Percentiles rank a stretch among this genome's conserved stretches.
Evolutionary conservation across 768 basidiomycete genomes (phyloP).

Genomic region (Gautieria morchelliformis): DNA sequence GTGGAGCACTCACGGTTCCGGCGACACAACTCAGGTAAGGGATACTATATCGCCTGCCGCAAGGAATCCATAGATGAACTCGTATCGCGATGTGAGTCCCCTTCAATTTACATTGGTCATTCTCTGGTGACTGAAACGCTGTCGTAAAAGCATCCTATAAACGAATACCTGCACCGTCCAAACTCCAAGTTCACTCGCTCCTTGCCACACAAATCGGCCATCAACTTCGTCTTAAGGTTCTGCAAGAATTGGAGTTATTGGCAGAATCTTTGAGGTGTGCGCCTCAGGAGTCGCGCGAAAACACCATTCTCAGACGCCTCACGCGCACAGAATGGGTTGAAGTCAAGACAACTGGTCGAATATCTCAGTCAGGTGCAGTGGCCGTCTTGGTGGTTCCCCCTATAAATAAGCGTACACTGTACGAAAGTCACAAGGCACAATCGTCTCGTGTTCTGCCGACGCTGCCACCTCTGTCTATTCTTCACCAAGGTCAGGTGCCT

Average conservation of each 20-base stretch:
- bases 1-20: conserved; percentile 58
- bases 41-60: conserved; percentile 52
- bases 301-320: conserved; percentile 48
- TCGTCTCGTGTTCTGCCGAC: conserved; percentile 20
- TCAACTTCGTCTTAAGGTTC: conserved; percentile 57
- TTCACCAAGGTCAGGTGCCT: conserved; percentile 5
- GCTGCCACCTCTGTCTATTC: conserved; percentile 21
- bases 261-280: conserved; percentile 30
- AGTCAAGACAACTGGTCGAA: conserved; percentile 34
- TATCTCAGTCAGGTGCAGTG: conserved; percentile 44
- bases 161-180: conserved; percentile 17
- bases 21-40: conserved; percentile 33
- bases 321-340: conserved; percentile 49
- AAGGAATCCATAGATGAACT: conserved; percentile 36
- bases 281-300: conserved; percentile 9
- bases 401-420: conserved; percentile 41
- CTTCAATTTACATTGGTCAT: not conserved
- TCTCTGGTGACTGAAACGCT: not conserved
- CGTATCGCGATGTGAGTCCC: conserved; percentile 26
- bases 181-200: conserved; percentile 29
- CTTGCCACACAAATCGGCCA: conserved; percentile 51
- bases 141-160: not conserved
- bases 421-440: conserved; percentile 25
- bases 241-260: conserved; percentile 67
- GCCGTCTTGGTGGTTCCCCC: conserved; percentile 68